A percentile compares a stretch with the other conserved stretches of the same genome.
phyloP scores from a whole-genome alignment of 176 grass and related monocot genomes.

The Bothriochloa decipiens region DNA sequence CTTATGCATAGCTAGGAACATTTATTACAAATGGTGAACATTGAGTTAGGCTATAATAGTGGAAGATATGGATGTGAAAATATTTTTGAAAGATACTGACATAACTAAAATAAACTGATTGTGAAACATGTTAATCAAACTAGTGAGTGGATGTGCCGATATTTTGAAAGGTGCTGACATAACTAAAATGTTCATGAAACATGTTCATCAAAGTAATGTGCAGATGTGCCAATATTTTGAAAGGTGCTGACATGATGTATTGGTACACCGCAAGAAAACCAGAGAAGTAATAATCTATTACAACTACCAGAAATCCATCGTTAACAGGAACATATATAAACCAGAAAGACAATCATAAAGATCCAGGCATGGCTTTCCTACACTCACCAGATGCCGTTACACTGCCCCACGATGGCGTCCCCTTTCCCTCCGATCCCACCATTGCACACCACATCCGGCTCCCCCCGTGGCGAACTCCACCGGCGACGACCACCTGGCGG shows the following conservation, averaged over 20 bases:
- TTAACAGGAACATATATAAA: conserved; percentile 1
- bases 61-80: background rate
- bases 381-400: conserved; percentile 65
- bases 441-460: conserved; percentile 60
- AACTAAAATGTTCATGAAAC: too few relatives aligned
- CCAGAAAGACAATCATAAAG: background rate
- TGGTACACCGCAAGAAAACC: background rate
- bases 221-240: too few relatives aligned
- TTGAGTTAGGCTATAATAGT: background rate
- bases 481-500: conserved; percentile 59
- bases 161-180: background rate
- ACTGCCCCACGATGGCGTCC: conserved; percentile 54
- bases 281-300: background rate
- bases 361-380: background rate
- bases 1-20: conserved; percentile 4
- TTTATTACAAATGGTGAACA: background rate
- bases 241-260: background rate
- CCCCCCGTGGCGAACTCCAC: conserved; percentile 76
- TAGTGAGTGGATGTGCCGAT: background rate
- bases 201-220: too few relatives aligned
- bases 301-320: background rate
- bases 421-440: conserved; percentile 82
- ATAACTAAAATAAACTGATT: background rate
- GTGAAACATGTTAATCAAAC: background rate
- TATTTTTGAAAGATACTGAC: background rate